Base-by-base conservation (phyloP, 2,329 filamentous ascomycete species). In the Metarhizium humberi region DNA sequence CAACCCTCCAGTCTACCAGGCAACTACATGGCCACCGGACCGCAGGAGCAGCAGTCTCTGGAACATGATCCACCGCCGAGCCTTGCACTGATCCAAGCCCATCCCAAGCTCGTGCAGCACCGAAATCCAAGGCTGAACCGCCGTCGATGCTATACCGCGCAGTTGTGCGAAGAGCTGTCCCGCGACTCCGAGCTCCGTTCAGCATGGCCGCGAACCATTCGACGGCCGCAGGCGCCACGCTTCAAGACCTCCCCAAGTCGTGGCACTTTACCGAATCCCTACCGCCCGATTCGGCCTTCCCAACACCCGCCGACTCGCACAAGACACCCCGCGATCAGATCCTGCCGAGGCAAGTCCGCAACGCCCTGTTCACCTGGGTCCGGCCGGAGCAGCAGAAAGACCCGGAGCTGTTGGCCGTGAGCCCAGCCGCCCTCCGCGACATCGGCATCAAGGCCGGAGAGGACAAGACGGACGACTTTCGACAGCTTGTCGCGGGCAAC, bases 321-420 rank as follows among this genome's bases (percentile, higher is more conserved):
- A 80, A 82, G 62, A 90, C 90, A 1, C 86, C 90, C 1, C 84
- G 92, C 63, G 80, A 87, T 55, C 75, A 86, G 40, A 85, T 97
- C 51, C 79, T 81, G 0, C 92, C 94, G 16, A 87, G 92, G 51
- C 78, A 90, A 69, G 94, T 99, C 45, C 90, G 86, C 67, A 82
- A 85, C 57, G 92, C 94, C 4, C 73, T 92, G 52, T 99, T 89
- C 72, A 95, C 92, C 8, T 99, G 86, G 78, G 91, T 99, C 20
- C 84, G 91, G 4, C 94, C 94, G 0, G 87, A 92, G 64, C 71
- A 78, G 20, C 80, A 85, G 30, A 76, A 85, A 59, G 80, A 87
- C 25, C 83, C 90, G 0, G 89, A 96, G 66, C 76, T 99, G 16
- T 79, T 97, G 2, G 87, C 83, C 6, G 85, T 95, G 2, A 96